Evolutionary conservation across 176 grass and related monocot species (phyloP), one percentile per base, ranked within the genome.

Genomic region (Olyra latifolia): DNA sequence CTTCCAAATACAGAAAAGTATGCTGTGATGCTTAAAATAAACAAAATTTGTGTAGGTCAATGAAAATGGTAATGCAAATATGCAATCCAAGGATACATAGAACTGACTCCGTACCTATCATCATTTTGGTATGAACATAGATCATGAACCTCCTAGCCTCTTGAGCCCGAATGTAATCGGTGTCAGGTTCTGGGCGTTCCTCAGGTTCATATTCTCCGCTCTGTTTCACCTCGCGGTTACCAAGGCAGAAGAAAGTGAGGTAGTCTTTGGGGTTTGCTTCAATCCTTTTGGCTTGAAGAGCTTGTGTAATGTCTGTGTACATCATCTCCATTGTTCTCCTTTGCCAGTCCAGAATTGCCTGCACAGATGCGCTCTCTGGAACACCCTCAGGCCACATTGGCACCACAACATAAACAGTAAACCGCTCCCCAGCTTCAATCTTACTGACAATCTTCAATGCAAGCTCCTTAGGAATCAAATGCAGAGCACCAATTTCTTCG

Each of bases 351-450:
- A 98, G 83, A 69, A 98, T 98, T 54, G 95, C 95, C 23, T 98
- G 92, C n/a, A 98, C 92, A 54, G 95, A 98, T 35, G 39, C 90
- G 43, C 92, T 94, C 58, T 98, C 92, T 7, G 95, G 95, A 58
- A 95, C 53, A 52, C 95, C 96, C 86, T 99, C 92, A 43, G 96
- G 96, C 96, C 96, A 99, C 96, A 99, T 99, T 43, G 96, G 96
- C 27, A 99, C 83, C 24, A 99, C 92, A 66, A 95, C 89, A 76
- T 99, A 95, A 75, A 89, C 90, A 30, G 90, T 66, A 66, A 99
- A 99, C 19, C 83, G 76, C 64, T 95, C 90, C 13, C 90, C 84
- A 11, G 86, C 92, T 82, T 99, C 92, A 66, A 99, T 95, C 80
- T 93, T 95, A 63, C 86, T 91, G 15, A 85, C 91, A 71, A 99